Base-by-base conservation (phyloP, 495 filamentous ascomycete genomes). In the Lepraria neglecta region DNA sequence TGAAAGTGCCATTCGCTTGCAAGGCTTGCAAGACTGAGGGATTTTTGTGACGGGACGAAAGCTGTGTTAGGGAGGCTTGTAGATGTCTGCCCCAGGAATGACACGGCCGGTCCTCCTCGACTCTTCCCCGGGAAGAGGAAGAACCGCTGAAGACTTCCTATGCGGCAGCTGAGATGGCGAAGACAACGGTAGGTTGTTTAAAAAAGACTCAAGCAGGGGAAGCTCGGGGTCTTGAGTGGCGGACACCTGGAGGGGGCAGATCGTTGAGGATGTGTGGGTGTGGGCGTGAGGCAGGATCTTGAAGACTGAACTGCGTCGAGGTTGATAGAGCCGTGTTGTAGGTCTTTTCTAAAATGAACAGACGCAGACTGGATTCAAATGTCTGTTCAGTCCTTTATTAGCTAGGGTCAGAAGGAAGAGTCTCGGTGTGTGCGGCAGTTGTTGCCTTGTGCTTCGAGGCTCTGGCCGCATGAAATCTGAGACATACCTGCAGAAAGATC, bases 121-220 rank as follows among this genome's bases (percentile, higher is more conserved):
- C 87, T 89, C 90, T 91, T 89, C 90, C 90, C 87, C 89, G 66
- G 74, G 76, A 77, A 94, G 91, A 92, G 90, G 91, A 95, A 97
- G 91, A 92, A 91, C 85, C 87, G 83, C 81, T 85, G 82, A 86
- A 87, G 83, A 81, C 85, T 84, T 91, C 87, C 89, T 97, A 97
- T 97, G 91, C 91, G 91, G 91, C 91, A 95, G 91, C 88, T 92
- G 88, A 83, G 81, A 73, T 73, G 73, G 75, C 77, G 80, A 77
- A 75, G 79, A 76, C 70, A 77, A 77, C 67, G 69, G 73, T 73
- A 78, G 78, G 74, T 71, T 77, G 78, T 78, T 82, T 78, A 78
- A 77, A 73, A 78, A 78, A 74, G 74, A 77, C 76, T 81, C 77
- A 75, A 77, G 71, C 71, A 81, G 72, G 67, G 69, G 64, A 67